Base-by-base conservation (phyloP, 1,139 yeast genomes). In the Blastobotrys raffinosifermentans region DNA sequence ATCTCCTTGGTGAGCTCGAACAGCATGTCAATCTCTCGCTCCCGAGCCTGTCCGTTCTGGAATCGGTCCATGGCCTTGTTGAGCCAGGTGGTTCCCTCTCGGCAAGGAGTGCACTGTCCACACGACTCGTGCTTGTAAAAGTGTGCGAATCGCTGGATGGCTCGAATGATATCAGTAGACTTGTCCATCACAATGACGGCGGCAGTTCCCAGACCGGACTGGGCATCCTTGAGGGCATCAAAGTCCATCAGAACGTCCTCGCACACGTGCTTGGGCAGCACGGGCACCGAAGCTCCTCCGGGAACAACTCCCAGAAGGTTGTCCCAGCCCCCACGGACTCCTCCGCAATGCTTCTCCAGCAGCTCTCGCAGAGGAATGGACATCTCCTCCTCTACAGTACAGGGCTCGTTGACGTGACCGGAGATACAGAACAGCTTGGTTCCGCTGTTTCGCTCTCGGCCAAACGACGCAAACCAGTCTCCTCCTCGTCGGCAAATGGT, bases 21-120 rank as follows among this genome's bases (percentile, higher is more conserved):
- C 43, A 85, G 75, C 82, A 76, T 77, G 57, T 84, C 94, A 52
- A 84, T 84, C 64, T 84, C 94, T 48, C 76, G 74, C 54, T 73
- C 77, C 45, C 74, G 71, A 35, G 93, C 94, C 68, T 82, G 91
- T 35, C 94, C 94, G 43, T 64, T 66, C 43, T 68, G 73, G 61
- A 85, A 74, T 58, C 94, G 75, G 57, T 80, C 83, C 94, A 84
- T 84, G 74, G 83, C 79, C 64, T 76, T 80, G 45, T 73, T 70
- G 49, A 84, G 67, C 83, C 91, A 84, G 21, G 94, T 80, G 33
- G 95, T 85, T 45, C 95, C 95, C 67, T 85, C 95, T 64, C 95
- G 79, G 67, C 95, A 85, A 43, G 95, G 95, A 11, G 95, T 84
- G 69, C 94, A 84, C 67, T 84, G 94, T 45, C 94, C 94, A 67